Percentiles rank a stretch among this genome's conserved stretches.
These are phyloP conservation scores for Populus deltoides DNA, from an alignment of 345 rosid genomes.

Conservation along the genomic window DNA sequence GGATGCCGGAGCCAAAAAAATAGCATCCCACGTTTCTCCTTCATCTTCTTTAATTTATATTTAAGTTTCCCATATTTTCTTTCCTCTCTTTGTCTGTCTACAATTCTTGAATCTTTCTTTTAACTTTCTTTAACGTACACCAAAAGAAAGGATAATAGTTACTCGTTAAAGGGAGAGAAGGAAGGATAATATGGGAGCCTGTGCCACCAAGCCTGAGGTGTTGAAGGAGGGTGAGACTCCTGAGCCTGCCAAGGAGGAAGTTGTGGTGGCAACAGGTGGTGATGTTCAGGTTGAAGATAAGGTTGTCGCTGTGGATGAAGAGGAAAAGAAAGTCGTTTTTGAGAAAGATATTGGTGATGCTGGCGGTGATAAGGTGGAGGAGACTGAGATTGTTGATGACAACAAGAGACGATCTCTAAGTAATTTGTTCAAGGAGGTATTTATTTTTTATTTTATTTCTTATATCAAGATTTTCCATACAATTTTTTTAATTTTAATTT, in stretches of 20 bases:
- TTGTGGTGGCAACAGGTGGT: constrained; percentile 7
- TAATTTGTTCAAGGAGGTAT: constrained; percentile 32
- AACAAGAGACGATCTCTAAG: constrained; percentile 38
- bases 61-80: no score
- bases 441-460: no score
- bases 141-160: background rate
- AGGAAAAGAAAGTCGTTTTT: constrained; percentile 24
- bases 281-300: background rate
- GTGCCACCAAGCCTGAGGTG: constrained; percentile 52
- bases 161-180: no score
- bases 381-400: constrained; percentile 25
- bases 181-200: constrained; percentile 40
- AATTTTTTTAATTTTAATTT: no score
- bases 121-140: no score
- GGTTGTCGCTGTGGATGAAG: constrained; percentile 12
- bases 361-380: constrained; percentile 7
- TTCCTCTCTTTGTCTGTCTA: no score
- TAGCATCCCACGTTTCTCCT: background rate
- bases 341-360: constrained; percentile 13
- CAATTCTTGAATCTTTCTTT: no score
- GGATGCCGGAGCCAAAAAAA: constrained; percentile 28
- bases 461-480: no score
- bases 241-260: constrained; percentile 15
- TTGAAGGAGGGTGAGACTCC: constrained; percentile 33
- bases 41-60: background rate